Evolutionary conservation across 306 rosid genomes (phyloP), one percentile per base, ranked within the genome.

Genomic region (Lathyrus aphaca): DNA sequence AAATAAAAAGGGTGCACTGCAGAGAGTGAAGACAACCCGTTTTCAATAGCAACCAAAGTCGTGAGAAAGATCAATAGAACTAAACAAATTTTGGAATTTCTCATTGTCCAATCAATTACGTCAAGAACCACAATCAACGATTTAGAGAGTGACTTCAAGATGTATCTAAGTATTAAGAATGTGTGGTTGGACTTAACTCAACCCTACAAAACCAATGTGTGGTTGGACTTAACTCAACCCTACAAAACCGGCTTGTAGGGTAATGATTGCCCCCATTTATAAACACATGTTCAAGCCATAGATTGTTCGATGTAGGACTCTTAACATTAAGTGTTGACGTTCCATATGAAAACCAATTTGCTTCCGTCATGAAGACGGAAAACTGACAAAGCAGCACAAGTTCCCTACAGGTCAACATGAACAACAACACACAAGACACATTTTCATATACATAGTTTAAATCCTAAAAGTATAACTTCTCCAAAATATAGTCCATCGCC

Each of bases 41-140:
- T 72, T 58, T 39, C 56, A 39, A 48, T 65, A 58, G 70, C 51
- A 58, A 45, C 18, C 69, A 57, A 63, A 9, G 58, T 19, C 68
- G 5, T 0, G 16, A 49, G 40, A 59, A 73, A 66, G 17, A 66
- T 40, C 60, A 32, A 50, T 8, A 2, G 14, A 66, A 66, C 50
- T 53, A 16, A 32, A 61, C 55, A 49, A 65, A 40, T 60, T 59
- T 49, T 66, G 71, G 23, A 70, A 71, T 62, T 46, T 68, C 55
- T 27, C 18, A 59, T 39, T 10, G 18, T 17, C 81, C 71, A 71
- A 42, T 58, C 67, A 71, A 71, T 53, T 46, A 21, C 23, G 27
- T 35, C 40, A 39, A 32, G 39, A 64, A 44, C 55, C 43, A 39
- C 55, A 66, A 54, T 13, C 64, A 35, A 58, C 8, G 35, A 67